These are phyloP conservation scores for Cruciata laevipes DNA, from an alignment of 257 asterid species.

Conservation along the genomic window DNA sequence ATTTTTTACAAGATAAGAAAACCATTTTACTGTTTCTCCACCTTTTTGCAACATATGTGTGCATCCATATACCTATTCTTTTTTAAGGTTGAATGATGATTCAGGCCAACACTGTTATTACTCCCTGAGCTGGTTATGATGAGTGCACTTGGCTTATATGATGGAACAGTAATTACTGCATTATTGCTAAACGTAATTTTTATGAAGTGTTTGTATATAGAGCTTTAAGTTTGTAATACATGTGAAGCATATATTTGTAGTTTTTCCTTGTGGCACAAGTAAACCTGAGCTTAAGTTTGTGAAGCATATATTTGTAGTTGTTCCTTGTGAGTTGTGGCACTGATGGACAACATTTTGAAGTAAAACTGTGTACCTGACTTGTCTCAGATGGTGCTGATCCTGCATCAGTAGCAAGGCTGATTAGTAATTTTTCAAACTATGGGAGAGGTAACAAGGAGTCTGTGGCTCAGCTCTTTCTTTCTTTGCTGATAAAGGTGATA, in stretches of 20 bases:
- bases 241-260: neutral
- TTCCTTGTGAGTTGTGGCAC: slow-evolving; percentile 13
- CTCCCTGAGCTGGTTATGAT: neutral
- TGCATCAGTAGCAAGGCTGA: slow-evolving; percentile 43
- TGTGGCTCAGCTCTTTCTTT: slow-evolving; percentile 72
- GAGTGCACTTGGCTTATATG: neutral
- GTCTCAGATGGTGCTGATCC: slow-evolving; percentile 71
- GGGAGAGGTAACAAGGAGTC: slow-evolving; percentile 65
- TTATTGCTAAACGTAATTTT: neutral
- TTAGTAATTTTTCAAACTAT: slow-evolving; percentile 45
- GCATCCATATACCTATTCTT: neutral
- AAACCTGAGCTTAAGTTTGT: neutral
- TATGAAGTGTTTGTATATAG: neutral
- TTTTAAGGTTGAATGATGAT: neutral
- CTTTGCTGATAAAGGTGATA: slow-evolving; percentile 70
- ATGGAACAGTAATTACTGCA: neutral
- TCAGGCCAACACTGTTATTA: neutral
- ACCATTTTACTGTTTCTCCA: neutral
- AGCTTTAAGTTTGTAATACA: neutral
- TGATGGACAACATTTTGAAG: slow-evolving; percentile 8
- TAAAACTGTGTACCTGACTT: slow-evolving; percentile 11
- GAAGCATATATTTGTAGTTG: neutral
- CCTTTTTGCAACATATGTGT: neutral
- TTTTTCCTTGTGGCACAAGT: slow-evolving; percentile 6
- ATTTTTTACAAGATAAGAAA: neutral